These are phyloP conservation scores for Chlorella vulgaris DNA, from an alignment of 139 green algal species.

Conservation along the genomic window DNA sequence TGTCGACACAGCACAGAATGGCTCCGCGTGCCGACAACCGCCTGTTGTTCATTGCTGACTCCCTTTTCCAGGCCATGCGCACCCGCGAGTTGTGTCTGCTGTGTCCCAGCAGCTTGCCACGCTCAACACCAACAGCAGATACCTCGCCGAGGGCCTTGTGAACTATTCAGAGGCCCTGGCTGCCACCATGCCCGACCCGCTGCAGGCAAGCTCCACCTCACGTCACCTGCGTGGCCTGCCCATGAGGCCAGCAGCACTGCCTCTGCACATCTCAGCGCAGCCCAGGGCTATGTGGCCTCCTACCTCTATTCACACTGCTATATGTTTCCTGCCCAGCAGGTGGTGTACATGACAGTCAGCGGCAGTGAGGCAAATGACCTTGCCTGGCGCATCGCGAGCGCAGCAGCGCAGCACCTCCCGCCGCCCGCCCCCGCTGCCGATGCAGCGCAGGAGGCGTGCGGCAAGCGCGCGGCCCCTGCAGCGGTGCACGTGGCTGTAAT, in stretches of 20 bases:
- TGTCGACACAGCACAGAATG: not conserved
- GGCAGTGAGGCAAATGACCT: slow-evolving; percentile 90
- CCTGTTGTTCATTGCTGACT: not conserved
- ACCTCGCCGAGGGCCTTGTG: slow-evolving; percentile 65
- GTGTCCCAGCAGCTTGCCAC: slow-evolving; percentile 57
- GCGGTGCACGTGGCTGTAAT: slow-evolving; percentile 65
- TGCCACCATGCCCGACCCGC: slow-evolving; percentile 54
- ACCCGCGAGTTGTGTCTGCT: slow-evolving; percentile 63
- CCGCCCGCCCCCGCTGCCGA: not conserved
- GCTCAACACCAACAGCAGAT: slow-evolving; percentile 80
- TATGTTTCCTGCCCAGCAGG: too few species aligned
- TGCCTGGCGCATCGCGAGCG: slow-evolving; percentile 69
- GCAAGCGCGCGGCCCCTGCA: slow-evolving; percentile 2
- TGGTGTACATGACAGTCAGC: slow-evolving; percentile 75
- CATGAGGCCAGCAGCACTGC: not conserved
- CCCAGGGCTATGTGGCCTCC: too few species aligned
- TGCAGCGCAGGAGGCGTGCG: not conserved
- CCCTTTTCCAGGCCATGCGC: slow-evolving; percentile 69
- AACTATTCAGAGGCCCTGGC: slow-evolving; percentile 59
- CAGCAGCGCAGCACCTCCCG: slow-evolving; percentile 35
- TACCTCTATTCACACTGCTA: too few species aligned
- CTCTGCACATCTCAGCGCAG: not conserved
- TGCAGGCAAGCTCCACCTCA: slow-evolving; percentile 50
- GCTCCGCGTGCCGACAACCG: too few species aligned
- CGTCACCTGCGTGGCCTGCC: not conserved